Evolutionary conservation across 176 grass and related monocot species (phyloP).

Genomic region (Juncus effusus): DNA sequence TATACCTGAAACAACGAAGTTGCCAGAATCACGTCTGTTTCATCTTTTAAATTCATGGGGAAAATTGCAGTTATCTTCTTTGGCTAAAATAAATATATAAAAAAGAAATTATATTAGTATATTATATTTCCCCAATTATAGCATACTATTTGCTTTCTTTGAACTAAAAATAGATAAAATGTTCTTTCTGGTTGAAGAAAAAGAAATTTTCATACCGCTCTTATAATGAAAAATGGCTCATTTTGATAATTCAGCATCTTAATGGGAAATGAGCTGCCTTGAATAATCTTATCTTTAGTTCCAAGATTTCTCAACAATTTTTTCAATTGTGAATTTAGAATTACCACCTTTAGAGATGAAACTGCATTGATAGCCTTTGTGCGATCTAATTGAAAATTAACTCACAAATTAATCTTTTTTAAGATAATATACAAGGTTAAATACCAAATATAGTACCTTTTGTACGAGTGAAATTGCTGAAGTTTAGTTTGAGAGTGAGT

Average conservation of each 20-base stretch:
- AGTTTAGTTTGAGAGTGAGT: slow-evolving; percentile 76
- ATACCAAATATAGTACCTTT: slow-evolving; percentile 37
- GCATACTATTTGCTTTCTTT: too few species aligned
- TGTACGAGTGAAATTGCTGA: slow-evolving; percentile 39
- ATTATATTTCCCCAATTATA: too few species aligned
- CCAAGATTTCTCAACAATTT: slow-evolving; percentile 46
- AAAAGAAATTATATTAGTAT: too few species aligned
- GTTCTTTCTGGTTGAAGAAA: neutral
- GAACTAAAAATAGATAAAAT: too few species aligned
- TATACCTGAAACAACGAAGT: slow-evolving; percentile 80
- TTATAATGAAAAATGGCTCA: slow-evolving; percentile 90
- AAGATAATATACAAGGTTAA: neutral
- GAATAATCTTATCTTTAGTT: slow-evolving; percentile 17
- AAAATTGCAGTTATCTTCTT: slow-evolving; percentile 57
- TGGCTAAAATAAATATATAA: slow-evolving; percentile 30
- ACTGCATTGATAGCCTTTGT: slow-evolving; percentile 47
- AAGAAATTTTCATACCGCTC: slow-evolving; percentile 34
- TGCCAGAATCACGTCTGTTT: slow-evolving; percentile 71
- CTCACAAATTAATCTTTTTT: slow-evolving; percentile 1
- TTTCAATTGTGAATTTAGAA: slow-evolving; percentile 72
- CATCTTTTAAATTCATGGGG: slow-evolving; percentile 83
- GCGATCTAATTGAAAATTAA: slow-evolving; percentile 38
- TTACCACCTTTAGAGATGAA: slow-evolving; percentile 55
- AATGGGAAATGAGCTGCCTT: slow-evolving; percentile 34
- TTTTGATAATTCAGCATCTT: slow-evolving; percentile 62